Base-by-base conservation (phyloP, 2,329 filamentous ascomycete species). In the Aspergillus sp. region DNA sequence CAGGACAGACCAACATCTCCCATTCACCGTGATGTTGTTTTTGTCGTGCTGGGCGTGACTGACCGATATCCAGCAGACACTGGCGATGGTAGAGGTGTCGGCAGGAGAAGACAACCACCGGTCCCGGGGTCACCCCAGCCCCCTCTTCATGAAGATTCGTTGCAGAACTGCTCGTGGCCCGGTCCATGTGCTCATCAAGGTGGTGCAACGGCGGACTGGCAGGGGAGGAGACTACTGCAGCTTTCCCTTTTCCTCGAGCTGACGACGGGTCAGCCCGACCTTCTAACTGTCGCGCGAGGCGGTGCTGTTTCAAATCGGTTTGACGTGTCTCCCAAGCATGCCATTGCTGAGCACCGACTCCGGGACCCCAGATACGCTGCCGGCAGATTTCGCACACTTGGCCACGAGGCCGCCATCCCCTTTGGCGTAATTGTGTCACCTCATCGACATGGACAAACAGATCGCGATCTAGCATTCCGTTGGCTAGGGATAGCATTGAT, bases 351-450 rank as follows among this genome's bases (percentile, higher is more conserved):
- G 85, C 83, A 0, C 90, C 89, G 0, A 91, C 88, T 0, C 92
- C 93, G 0, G 93, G 91, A 0, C 95, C 96, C 93, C 95, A 99
- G 2, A 92, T 84, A 6, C 93, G 82, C 48, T 84, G 84, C 48
- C 88, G 87, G 66, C 96, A 99, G 1, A 87, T 87, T 74, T 97
- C 93, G 70, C 96, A 99, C 0, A 88, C 88, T 53, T 93, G 93
- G 0, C 91, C 89, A 32, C 89, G 82, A 0, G 95, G 92, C 48
- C 93, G 83, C 95, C 95, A 99, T 1, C 95, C 96, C 24, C 87
- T 85, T 72, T 93, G 89, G 3, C 95, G 83, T 5, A 95, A 82
- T 53, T 84, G 81, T 7, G 89, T 85, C 5, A 91, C 88, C 64
- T 90, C 84, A 43, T 86, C 81, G 36, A 99, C 91, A 62, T 90